Conservation (phyloP, 257 asterid genomes). For the Solanum etuberosum region DNA sequence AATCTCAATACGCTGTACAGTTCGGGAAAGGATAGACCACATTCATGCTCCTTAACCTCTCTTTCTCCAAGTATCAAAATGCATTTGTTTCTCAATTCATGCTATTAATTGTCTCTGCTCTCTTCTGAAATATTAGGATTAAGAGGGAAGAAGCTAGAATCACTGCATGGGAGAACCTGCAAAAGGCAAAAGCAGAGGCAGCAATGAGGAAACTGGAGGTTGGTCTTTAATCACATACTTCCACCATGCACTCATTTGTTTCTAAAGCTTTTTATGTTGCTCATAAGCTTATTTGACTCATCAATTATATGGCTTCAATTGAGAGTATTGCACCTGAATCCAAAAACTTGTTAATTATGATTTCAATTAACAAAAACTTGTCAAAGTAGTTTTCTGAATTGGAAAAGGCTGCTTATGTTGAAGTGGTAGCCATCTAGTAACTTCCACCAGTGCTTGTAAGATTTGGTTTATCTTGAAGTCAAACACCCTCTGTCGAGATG, state of each 20-base stretch:
- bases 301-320: neutral
- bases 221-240: neutral
- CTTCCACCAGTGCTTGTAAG: neutral
- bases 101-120: neutral
- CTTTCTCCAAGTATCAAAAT: neutral
- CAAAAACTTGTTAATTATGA: neutral
- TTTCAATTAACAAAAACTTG: neutral
- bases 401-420: neutral
- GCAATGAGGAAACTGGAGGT: slow-evolving; percentile 72
- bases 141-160: slow-evolving; percentile 65
- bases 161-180: slow-evolving; percentile 74
- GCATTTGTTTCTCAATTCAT: neutral
- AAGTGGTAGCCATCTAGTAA: neutral
- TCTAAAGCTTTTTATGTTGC: neutral
- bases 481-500: neutral
- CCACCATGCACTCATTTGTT: neutral
- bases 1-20: neutral
- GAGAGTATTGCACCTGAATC: neutral
- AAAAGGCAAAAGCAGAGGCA: slow-evolving; percentile 82
- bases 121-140: slow-evolving; percentile 23
- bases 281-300: neutral
- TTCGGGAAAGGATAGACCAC: neutral
- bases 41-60: neutral
- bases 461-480: neutral
- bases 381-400: neutral